phyloP scores from a whole-genome alignment of 2,329 filamentous ascomycete species.

The Thelonectria olida region DNA sequence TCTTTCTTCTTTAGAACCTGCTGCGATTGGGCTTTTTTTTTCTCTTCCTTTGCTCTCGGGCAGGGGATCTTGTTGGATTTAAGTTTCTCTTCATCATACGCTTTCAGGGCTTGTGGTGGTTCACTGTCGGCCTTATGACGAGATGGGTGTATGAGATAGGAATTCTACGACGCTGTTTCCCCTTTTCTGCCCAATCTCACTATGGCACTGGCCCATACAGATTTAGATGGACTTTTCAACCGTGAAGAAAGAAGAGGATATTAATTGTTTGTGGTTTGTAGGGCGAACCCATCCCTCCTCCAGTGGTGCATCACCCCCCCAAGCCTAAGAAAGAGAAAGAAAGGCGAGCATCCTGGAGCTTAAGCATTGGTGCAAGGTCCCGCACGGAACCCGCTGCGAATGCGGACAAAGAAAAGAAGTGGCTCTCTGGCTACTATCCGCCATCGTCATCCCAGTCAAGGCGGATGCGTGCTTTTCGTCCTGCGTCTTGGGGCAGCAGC shows the following conservation, averaged over 20 bases:
- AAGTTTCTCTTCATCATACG: slow-evolving; percentile 43
- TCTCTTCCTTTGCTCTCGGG: slow-evolving; percentile 36
- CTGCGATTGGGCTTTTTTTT: slow-evolving; percentile 39
- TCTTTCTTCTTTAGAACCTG: slow-evolving; percentile 46
- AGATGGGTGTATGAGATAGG: slow-evolving; percentile 52
- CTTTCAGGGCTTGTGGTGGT: slow-evolving; percentile 37
- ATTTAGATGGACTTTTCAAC: slow-evolving; percentile 28
- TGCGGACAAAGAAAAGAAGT: slow-evolving; percentile 32
- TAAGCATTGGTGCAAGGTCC: slow-evolving; percentile 48
- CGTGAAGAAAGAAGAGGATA: slow-evolving; percentile 41
- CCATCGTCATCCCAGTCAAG: slow-evolving; percentile 35
- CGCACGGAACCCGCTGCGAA: slow-evolving; percentile 35
- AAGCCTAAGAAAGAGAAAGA: slow-evolving; percentile 50
- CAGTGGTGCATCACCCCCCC: slow-evolving; percentile 45
- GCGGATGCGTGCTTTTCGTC: slow-evolving; percentile 31
- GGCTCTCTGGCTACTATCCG: slow-evolving; percentile 31
- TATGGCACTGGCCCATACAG: slow-evolving; percentile 40
- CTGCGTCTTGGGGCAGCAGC: slow-evolving; percentile 27
- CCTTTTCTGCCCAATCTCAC: slow-evolving; percentile 37
- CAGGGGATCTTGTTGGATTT: slow-evolving; percentile 41
- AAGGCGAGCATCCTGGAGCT: slow-evolving; percentile 56
- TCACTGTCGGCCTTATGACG: slow-evolving; percentile 46
- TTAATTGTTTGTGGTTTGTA: slow-evolving; percentile 50
- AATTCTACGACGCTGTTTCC: slow-evolving; percentile 50
- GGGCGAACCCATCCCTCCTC: slow-evolving; percentile 48